A percentile compares a stretch with the other conserved stretches of the same genome.
These are phyloP conservation scores for Naganishia albida DNA, from an alignment of 1,284 basidiomycete species.

Conservation along the genomic window DNA sequence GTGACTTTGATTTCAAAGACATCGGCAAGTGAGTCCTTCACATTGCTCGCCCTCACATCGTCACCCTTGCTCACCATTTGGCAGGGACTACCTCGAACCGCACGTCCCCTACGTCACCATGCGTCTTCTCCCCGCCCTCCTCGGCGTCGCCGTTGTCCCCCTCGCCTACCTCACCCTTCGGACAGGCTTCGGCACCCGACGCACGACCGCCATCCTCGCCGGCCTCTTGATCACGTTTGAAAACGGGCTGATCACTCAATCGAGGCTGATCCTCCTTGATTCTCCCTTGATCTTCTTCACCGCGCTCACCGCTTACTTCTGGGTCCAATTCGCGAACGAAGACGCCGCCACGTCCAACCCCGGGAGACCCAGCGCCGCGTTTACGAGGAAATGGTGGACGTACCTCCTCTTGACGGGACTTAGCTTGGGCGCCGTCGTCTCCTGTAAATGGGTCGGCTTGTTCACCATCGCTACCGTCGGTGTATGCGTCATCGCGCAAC, in stretches of 20 bases:
- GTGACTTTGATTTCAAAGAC: conserved; percentile 94
- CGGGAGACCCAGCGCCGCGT: conserved; percentile 58
- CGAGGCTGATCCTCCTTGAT: conserved; percentile 93
- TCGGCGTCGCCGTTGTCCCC: conserved; percentile 87
- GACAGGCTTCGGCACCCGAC: conserved; percentile 76
- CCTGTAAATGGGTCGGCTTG: conserved; percentile 97
- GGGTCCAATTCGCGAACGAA: conserved; percentile 88
- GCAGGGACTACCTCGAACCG: conserved; percentile 68
- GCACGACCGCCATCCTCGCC: conserved; percentile 85
- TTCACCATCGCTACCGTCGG: conserved; percentile 98
- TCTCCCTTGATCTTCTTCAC: conserved; percentile 98
- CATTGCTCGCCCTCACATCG: no score
- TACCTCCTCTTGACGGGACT: conserved; percentile 88
- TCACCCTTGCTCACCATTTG: not conserved
- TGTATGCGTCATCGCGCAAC: conserved; percentile 75
- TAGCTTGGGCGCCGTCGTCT: conserved; percentile 84
- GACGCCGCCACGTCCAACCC: conserved; percentile 57
- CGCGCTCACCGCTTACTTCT: conserved; percentile 80
- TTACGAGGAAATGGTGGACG: conserved; percentile 85
- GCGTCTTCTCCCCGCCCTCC: conserved; percentile 85
- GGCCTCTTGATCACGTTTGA: conserved; percentile 92
- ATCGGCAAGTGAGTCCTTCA: conserved; percentile 76
- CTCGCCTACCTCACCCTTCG: conserved; percentile 92
- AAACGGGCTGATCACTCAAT: conserved; percentile 93
- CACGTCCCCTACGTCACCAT: conserved; percentile 93